Evolutionary conservation across 495 filamentous ascomycete genomes (phyloP).

Genomic region (Aspergillus funiculosus): DNA sequence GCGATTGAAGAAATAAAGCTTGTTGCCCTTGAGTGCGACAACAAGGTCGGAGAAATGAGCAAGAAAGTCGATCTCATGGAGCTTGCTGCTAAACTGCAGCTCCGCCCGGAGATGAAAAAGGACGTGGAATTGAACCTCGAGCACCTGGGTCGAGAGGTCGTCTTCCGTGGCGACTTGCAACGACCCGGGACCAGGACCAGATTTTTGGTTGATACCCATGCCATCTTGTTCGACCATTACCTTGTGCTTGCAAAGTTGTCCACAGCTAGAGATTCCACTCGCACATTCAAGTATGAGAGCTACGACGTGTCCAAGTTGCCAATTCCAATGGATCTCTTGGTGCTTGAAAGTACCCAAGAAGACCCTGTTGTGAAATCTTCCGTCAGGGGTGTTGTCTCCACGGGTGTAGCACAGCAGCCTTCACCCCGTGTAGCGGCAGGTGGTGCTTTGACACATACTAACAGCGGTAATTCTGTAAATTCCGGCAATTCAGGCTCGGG

Average conservation of each 20-base stretch:
- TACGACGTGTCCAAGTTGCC: conserved; percentile 96
- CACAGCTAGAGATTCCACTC: conserved; percentile 55
- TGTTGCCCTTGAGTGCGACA: conserved; percentile 89
- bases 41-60: conserved; percentile 86
- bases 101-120: conserved; percentile 79
- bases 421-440: conserved; percentile 43
- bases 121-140: conserved; percentile 81
- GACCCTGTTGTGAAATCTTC: conserved; percentile 80
- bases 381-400: conserved; percentile 62
- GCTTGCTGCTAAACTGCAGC: conserved; percentile 71
- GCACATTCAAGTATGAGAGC: conserved; percentile 67
- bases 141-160: conserved; percentile 83
- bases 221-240: conserved; percentile 93
- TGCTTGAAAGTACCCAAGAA: conserved; percentile 84
- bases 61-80: conserved; percentile 89
- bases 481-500: conserved; percentile 32
- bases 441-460: conserved; percentile 57
- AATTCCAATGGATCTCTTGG: conserved; percentile 94
- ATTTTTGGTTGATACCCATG: conserved; percentile 90
- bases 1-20: conserved; percentile 94
- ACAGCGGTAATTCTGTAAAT: no score
- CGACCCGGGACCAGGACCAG: conserved; percentile 72
- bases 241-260: conserved; percentile 85
- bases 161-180: conserved; percentile 85
- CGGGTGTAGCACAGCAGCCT: conserved; percentile 48